Evolutionary conservation across 306 rosid genomes (phyloP), one percentile per base, ranked within the genome.

Genomic region (Dryas octopetala): DNA sequence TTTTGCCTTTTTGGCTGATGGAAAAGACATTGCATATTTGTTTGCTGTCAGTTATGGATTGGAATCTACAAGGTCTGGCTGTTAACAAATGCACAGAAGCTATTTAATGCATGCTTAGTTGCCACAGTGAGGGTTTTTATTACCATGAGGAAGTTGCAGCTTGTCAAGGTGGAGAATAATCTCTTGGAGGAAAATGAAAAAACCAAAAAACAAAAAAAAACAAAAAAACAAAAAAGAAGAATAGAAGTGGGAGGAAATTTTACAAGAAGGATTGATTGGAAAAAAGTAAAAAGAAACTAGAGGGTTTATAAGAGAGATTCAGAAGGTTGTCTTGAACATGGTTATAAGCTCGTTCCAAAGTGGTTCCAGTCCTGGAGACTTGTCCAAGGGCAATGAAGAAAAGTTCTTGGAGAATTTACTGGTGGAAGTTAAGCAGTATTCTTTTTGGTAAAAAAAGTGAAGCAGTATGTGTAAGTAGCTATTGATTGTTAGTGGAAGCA

Each of bases 1-100:
- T 74, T 87, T 76, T 76, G 81, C 81, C 79, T 88, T 63, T 68
- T 74, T 78, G 81, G 86, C 86, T 85, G 71, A 80, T 76, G 68
- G 71, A 70, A 60, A 59, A 32, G 50, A 64, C 45, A 54, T 73
- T 59, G 63, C 26, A 3, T 61, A 26, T 5, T 65, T 23, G 28
- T 51, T 49, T 74, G 19, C 58, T 69, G 74, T 63, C 51, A 68
- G 58, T 49, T 58, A 41, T 68, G 80, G 73, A 71, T 45, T 46
- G 9, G 54, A 74, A 64, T 74, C 71, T 46, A 58, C 47, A 59
- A 46, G 76, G 76, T 28, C 59, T 4, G 67, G 2, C n/a, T 4
- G 46, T 46, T 45, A 14, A 16, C 8, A 57, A 47, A 14, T 14
- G 54, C 12, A n/a, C 57, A 15, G 46, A 59, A 73, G 68, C 47